Conservation (phyloP, 2,329 filamentous ascomycete species). For the Aspergillus sp. region DNA sequence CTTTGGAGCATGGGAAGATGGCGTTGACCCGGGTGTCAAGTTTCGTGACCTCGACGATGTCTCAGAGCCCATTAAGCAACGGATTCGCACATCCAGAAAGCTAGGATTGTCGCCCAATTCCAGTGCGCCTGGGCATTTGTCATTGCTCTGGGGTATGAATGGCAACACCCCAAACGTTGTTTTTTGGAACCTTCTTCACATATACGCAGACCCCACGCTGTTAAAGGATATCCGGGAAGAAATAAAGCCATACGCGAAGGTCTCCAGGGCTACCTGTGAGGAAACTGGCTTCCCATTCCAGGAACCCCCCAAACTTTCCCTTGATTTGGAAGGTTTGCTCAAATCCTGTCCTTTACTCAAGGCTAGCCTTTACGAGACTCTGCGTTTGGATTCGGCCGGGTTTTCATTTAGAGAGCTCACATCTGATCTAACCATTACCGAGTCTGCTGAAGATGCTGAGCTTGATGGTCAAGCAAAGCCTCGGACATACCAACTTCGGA, state of each 20-base stretch:
- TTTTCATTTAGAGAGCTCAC: constrained; percentile 39
- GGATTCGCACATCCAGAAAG: constrained; percentile 37
- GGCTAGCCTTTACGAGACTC: constrained; percentile 43
- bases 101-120: constrained; percentile 31
- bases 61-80: constrained; percentile 40
- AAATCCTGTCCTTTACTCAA: constrained; percentile 43
- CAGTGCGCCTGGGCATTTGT: constrained; percentile 40
- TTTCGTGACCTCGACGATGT: constrained; percentile 48
- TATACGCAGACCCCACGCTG: constrained; percentile 39
- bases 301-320: constrained; percentile 38
- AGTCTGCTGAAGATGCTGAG: constrained; percentile 34
- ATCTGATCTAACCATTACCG: constrained; percentile 34
- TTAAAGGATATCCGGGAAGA: constrained; percentile 42
- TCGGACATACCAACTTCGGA: constrained; percentile 36
- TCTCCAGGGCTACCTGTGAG: constrained; percentile 30
- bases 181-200: constrained; percentile 49
- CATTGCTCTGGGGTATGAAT: constrained; percentile 53
- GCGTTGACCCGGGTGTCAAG: constrained; percentile 36
- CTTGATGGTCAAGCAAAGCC: constrained; percentile 20
- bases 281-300: constrained; percentile 39
- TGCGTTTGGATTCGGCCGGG: constrained; percentile 40
- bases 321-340: constrained; percentile 38
- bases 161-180: constrained; percentile 49
- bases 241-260: constrained; percentile 38
- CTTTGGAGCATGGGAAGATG: constrained; percentile 38